Evolutionary conservation across 306 rosid species (phyloP), one percentile per base, ranked within the genome.

Genomic region (Trifolium subterraneum): DNA sequence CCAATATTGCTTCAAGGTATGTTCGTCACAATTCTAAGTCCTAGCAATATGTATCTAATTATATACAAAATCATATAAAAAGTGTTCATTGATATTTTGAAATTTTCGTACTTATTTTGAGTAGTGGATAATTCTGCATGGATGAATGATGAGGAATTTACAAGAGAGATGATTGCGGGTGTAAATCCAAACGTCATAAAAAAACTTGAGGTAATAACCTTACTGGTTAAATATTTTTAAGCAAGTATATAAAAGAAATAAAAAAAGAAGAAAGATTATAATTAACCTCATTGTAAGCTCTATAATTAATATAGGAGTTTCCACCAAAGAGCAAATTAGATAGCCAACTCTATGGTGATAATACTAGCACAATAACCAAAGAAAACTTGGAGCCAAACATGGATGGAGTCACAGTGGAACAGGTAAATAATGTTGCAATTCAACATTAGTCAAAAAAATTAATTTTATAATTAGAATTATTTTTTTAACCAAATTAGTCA

Each of bases 131-230:
- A 44, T n/a, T 73, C 84, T 59, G 93, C 82, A 31, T 88, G 93
- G 96, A 88, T 86, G 86, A 85, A 86, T 18, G 93, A 90, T 78
- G 96, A 85, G 73, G 91, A 90, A 74, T 90, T 90, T 80, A 86
- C 87, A 5, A 75, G 96, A 64, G 93, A 90, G 72, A 88, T 83
- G 88, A 76, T 86, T 78, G 91, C 90, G 12, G 93, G 96, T 50
- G 87, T 88, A 23, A 83, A 90, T 79, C 93, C 93, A 15, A 75
- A 78, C 50, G n/a, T 71, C 63, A 90, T 90, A 63, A 39, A 15
- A 70, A 23, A 4, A 64, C 71, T 85, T 64, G 7, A 64, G 70
- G 86, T 54, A 52, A 51, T 82, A 76, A 76, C 51, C 31, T 79
- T 65, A 63, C 27, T 67, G 22, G 25, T 61, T 42, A 4, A 13